phyloP scores from a whole-genome alignment of 176 grass and related monocot species.

The Pontederia crassipes region DNA sequence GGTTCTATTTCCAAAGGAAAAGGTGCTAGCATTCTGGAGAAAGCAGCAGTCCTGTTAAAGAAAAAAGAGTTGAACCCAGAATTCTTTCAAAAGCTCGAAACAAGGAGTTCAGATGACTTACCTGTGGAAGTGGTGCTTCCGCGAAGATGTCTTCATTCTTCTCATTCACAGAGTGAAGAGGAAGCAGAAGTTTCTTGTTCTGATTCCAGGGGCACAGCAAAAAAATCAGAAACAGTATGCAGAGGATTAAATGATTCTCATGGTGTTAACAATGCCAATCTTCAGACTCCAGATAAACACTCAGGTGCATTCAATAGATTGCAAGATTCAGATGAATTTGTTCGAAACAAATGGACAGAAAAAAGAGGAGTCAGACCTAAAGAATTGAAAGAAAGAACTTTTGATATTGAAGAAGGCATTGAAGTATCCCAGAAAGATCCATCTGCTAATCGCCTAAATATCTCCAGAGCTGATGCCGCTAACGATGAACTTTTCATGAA shows the following conservation, averaged over 20 bases:
- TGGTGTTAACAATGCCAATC: conserved; percentile 27
- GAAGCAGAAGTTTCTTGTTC: conserved; percentile 45
- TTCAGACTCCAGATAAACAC: conserved; percentile 43
- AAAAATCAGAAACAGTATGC: conserved; percentile 33
- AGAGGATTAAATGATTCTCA: conserved; percentile 33
- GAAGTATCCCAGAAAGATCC: conserved; percentile 41
- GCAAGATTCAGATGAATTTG: conserved; percentile 6
- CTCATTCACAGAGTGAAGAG: conserved; percentile 43
- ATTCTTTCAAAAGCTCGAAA: conserved; percentile 92
- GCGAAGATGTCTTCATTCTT: conserved; percentile 34
- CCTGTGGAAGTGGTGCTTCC: conserved; percentile 80
- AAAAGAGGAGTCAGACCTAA: conserved; percentile 49
- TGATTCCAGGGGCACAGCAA: conserved; percentile 35
- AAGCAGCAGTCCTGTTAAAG: conserved; percentile 75
- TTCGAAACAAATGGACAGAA: conserved; percentile 36
- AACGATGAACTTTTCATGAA: conserved; percentile 60
- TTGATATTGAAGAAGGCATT: conserved; percentile 43
- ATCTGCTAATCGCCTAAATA: conserved; percentile 33
- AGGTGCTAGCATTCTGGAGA: conserved; percentile 61
- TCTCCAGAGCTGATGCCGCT: conserved; percentile 14
- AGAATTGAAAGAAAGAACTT: conserved; percentile 49
- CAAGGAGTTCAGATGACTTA: conserved; percentile 58
- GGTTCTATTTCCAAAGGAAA: conserved; percentile 28
- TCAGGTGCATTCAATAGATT: background rate
- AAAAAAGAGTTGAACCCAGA: conserved; percentile 90